Evolutionary conservation across 139 green algal genomes (phyloP), one percentile per base, ranked within the genome.

Genomic region (Chlorella sorokiniana): DNA sequence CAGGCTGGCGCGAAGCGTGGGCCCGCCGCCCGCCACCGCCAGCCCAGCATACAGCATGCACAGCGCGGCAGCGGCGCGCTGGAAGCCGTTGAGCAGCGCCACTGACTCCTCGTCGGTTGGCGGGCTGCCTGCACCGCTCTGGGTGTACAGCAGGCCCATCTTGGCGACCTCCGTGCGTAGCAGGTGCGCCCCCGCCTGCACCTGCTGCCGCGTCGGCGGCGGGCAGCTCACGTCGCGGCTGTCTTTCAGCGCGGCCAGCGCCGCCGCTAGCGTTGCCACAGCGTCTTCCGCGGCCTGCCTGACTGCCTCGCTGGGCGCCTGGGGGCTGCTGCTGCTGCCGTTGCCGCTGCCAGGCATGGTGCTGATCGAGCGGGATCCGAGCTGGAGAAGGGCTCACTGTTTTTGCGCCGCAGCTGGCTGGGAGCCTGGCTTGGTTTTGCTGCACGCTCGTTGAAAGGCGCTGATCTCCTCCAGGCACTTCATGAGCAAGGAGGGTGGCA

Each of bases 371-470:
- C n/a, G n/a, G n/a, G n/a, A n/a, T n/a, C n/a, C n/a, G n/a, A n/a
- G n/a, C n/a, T n/a, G n/a, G n/a, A n/a, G n/a, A n/a, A n/a, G n/a
- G n/a, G n/a, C n/a, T n/a, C 65, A 11, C 22, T 20, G 42, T 1
- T 52, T 22, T 45, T 72, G 33, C 16, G 48, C 37, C 40, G 68
- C 6, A n/a, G n/a, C n/a, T n/a, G n/a, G n/a, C 35, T 2, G 6
- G 38, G 23, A 75, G 68, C 59, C 74, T 42, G 59, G 31, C 41
- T 77, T 81, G 29, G 61, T 35, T 45, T 84, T 75, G 78, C 70
- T 42, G 65, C 83, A 87, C 45, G 78, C 78, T 11, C 69, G 78
- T 51, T 88, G 84, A 38, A 88, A 86, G 0, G 84, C 82, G 33
- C 67, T 52, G 22, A 88, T 56, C 31, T 86, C 76, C 33, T 71